Conservation (phyloP, 192 early-diverging fungal genomes). For the Linnemannia elongata region DNA sequence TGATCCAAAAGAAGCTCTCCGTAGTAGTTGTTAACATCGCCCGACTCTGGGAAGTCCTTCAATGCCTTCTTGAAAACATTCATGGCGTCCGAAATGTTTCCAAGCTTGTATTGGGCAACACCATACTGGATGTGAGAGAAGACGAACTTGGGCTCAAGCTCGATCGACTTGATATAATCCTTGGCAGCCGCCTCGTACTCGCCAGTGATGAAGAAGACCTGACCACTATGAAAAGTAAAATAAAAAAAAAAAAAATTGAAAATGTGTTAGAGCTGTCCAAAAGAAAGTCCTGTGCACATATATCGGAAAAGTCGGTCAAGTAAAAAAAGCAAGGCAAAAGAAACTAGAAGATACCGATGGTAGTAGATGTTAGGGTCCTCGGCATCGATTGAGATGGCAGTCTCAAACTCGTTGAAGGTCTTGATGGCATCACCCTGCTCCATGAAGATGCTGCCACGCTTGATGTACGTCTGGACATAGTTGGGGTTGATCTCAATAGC, state of each 20-base stretch:
- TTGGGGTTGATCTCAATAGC: conserved; percentile 83
- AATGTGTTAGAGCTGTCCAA: background rate
- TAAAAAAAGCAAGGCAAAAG: background rate
- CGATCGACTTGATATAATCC: conserved; percentile 86
- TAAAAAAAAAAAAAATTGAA: background rate
- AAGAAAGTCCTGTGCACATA: background rate
- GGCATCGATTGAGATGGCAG: conserved; percentile 74
- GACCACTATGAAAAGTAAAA: conserved; percentile 57
- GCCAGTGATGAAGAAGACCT: conserved; percentile 88
- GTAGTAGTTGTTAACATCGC: conserved; percentile 98
- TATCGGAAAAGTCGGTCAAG: background rate
- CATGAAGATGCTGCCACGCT: conserved; percentile 92
- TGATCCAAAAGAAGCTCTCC: conserved; percentile 95
- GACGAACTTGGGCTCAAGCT: conserved; percentile 85
- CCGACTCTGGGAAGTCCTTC: conserved; percentile 80
- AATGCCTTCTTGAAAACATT: conserved; percentile 85
- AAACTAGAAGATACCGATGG: conserved; percentile 67
- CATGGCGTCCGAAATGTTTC: conserved; percentile 80
- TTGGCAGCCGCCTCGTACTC: conserved; percentile 84
- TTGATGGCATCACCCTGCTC: conserved; percentile 79
- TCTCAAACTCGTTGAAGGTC: conserved; percentile 78
- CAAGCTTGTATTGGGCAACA: conserved; percentile 93
- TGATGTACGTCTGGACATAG: conserved; percentile 89
- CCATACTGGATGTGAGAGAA: conserved; percentile 96
- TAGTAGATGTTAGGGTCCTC: conserved; percentile 93